Evolutionary conservation across 2,329 filamentous ascomycete genomes (phyloP), one percentile per base, ranked within the genome.

Genomic region (Helotiales sp.): DNA sequence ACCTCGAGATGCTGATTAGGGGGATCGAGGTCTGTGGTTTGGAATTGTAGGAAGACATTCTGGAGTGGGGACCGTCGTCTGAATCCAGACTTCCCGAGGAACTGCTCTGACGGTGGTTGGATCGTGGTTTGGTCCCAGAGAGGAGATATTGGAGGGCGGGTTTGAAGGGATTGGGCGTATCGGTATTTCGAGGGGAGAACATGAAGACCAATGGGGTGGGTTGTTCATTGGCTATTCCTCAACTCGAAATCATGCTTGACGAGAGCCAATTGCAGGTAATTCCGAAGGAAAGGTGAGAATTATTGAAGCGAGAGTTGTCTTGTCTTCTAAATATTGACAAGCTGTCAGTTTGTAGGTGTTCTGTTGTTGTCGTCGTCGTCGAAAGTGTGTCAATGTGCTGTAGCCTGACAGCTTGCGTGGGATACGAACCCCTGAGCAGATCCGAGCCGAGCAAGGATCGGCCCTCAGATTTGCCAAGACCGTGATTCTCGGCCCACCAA

Each of bases 1-100:
- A 80, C 61, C 82, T 78, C 1, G 78, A 80, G 49, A 84, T 74
- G 66, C 79, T 82, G 60, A 83, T 82, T 10, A 84, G 75, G 2
- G 82, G 82, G 7, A 83, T 77, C 15, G 76, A 73, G 20, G 65
- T 74, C 20, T 78, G 72, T 20, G 66, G 65, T 65, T 74, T 73
- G 24, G 69, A 55, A 59, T 72, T 71, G 24, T 66, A 59, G 24
- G 68, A 70, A 40, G 69, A 63, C 75, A 77, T 77, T 61, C 63
- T 74, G 5, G 69, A 62, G 34, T 60, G 65, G 2, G 68, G 34
- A 15, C 20, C 57, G 4, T 75, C 73, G 50, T 74, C 72, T 8
- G 72, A 71, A 62, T 75, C 73, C 8, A 75, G 64, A 65, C 73
- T 76, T 32, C 70, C 72, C 15, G 69, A 59, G 30, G 73, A 75